Evolutionary conservation across 805 yeast genomes (phyloP), one percentile per base, ranked within the genome.

Genomic region (Saturnispora quitensis): DNA sequence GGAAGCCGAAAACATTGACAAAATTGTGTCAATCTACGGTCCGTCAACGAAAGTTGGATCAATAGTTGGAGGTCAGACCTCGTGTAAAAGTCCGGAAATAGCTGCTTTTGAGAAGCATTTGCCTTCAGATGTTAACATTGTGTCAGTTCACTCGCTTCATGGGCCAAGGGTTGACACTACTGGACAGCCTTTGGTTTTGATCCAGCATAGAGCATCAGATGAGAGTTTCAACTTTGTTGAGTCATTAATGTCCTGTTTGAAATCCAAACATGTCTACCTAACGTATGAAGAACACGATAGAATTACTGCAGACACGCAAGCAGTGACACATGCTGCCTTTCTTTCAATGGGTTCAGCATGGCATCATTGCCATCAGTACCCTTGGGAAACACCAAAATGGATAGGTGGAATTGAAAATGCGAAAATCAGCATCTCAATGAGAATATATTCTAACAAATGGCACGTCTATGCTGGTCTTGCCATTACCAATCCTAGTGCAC

Each of bases 391-490:
- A 3, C 78, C 84, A 0, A 80, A 84, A 62, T 89, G 96, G 91
- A 70, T 81, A 25, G 98, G 98, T 13, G 98, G 99, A 2, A 73
- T 93, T 45, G 99, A 93, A 65, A 91, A 93, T 65, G 98, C 96
- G 15, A 93, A 93, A 61, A 86, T 90, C 63, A 93, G 93, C 65
- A 89, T 93, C 33, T 86, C 98, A 1, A 69, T 93, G 64, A 74
- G 99, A 56, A 93, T 93, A 48, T 93, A 76, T 66, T 82, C 96
- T 17, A 93, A 90, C 68, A 89, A 90, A 68, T 93, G 97, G 95
- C 99, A 93, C 66, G 98, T 93, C 31, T 93, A 93, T 63, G 98
- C 98, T 5, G 99, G 99, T 0, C 73, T 93, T 60, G 97, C 98
- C 9, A 91, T 93, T 58, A 86, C 96, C 1, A 93, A 93, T 62